phyloP scores from a whole-genome alignment of 768 basidiomycete species.

The Lyophyllum semitale region DNA sequence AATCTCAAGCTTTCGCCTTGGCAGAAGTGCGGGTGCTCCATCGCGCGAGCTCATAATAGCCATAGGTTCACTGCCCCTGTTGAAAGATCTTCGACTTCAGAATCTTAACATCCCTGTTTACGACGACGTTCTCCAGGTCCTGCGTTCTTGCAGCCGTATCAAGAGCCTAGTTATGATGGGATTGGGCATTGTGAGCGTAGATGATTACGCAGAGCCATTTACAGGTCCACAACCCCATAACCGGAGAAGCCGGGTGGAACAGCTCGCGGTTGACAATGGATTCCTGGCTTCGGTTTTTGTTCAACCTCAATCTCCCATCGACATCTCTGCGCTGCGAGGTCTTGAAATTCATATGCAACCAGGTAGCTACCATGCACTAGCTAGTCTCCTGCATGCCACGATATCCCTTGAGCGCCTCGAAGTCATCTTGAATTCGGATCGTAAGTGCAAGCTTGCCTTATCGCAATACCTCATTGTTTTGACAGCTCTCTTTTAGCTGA shows the following conservation, averaged over 20 bases:
- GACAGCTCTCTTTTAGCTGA: too few species aligned
- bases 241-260: not conserved
- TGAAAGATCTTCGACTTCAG: not conserved
- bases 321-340: not conserved
- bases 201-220: not conserved
- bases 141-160: not conserved
- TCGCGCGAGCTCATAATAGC: not conserved
- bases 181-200: not conserved
- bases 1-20: not conserved
- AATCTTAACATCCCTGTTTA: too few species aligned
- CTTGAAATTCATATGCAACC: not conserved
- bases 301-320: not conserved
- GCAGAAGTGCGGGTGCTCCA: not conserved
- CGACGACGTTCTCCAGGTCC: too few species aligned
- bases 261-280: not conserved
- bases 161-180: not conserved
- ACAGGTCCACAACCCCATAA: not conserved
- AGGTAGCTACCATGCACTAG: not conserved
- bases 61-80: not conserved
- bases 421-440: conserved; percentile 6
- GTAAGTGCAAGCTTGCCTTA: conserved; percentile 2
- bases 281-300: not conserved
- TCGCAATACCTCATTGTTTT: conserved; percentile 3
- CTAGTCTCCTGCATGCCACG: not conserved
- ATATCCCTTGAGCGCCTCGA: conserved; percentile 4